These are phyloP conservation scores for Sclerotinia subarctica DNA, from an alignment of 2,329 filamentous ascomycete species.

Conservation along the genomic window DNA sequence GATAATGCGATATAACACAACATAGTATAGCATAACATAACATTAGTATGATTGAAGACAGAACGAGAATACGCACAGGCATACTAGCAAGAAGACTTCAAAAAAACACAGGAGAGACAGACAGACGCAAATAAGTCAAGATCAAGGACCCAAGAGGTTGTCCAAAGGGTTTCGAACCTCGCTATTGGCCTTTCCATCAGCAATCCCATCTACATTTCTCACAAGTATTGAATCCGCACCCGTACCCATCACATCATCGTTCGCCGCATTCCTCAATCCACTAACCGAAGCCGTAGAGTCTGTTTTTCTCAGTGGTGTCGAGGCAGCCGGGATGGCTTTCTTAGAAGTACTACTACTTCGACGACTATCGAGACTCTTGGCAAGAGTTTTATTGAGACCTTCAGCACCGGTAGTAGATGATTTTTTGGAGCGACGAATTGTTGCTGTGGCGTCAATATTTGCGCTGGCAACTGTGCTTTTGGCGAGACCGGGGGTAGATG, in stretches of 20 bases:
- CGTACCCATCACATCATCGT: background rate
- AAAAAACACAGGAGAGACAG: background rate
- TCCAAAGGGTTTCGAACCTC: conserved; percentile 36
- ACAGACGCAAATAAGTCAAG: background rate
- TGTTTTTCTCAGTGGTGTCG: conserved; percentile 29
- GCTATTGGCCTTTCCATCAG: conserved; percentile 21
- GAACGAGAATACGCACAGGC: background rate
- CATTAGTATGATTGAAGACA: background rate
- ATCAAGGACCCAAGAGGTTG: conserved; percentile 34
- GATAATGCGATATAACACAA: background rate
- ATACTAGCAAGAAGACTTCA: background rate
- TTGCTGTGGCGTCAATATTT: conserved; percentile 81
- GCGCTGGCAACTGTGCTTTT: conserved; percentile 90
- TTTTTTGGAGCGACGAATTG: conserved; percentile 49
- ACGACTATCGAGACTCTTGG: conserved; percentile 85
- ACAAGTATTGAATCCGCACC: background rate
- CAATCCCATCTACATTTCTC: conserved; percentile 20
- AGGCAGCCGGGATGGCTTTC: conserved; percentile 57
- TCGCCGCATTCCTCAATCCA: conserved; percentile 27
- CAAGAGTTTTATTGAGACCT: conserved; percentile 72
- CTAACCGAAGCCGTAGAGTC: conserved; percentile 31
- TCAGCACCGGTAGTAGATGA: conserved; percentile 56
- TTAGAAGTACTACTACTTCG: conserved; percentile 84
- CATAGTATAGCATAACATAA: background rate
- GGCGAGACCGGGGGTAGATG: conserved; percentile 85